Base-by-base conservation (phyloP, 1,139 yeast species). In the Cylindricascospora bacillispora region DNA sequence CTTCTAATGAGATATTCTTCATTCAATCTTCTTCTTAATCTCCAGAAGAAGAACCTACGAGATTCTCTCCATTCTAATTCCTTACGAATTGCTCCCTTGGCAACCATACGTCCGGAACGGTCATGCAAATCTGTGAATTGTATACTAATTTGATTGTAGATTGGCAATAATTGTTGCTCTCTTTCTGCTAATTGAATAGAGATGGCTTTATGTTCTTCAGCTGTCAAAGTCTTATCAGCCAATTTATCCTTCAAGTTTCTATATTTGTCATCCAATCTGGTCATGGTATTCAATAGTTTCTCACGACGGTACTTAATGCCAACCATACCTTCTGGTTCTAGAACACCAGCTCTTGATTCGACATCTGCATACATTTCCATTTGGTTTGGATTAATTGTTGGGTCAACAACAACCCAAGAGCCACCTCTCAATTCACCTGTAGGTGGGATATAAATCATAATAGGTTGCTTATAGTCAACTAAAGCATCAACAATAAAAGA, bases 361-460 rank as follows among this genome's bases (percentile, higher is more conserved):
- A 73, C 77, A 59, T 92, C 98, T 14, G 97, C 97, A 52, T 86
- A 89, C 97, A 89, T 89, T 65, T 89, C 98, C 95, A 89, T 92
- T 82, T 82, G 82, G 41, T 86, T 97, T 31, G 79, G 61, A 58
- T 92, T 89, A 63, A 92, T 89, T 35, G 95, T 82, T 43, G 98
- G 97, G 60, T 89, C 98, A 56, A 89, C 95, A 44, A 89, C 98
- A 35, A 92, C 98, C 98, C 98, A 89, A 18, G 98, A 89, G 57
- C 98, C 98, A 67, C 98, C 98, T 71, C 98, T 82, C 48, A 92
- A 72, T 61, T 89, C 98, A 57, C 97, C 97, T 47, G 80, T 73
- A 38, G 98, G 98, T 34, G 98, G 98, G 56, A 89, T 89, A 60
- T 89, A 89, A 20, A 92, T 83, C 64, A 89, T 77, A 42, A 89